A percentile compares a stretch with the other conserved stretches of the same genome.
Evolutionary conservation across 495 filamentous ascomycete species (phyloP).

Genomic region (Penicillium fimorum): DNA sequence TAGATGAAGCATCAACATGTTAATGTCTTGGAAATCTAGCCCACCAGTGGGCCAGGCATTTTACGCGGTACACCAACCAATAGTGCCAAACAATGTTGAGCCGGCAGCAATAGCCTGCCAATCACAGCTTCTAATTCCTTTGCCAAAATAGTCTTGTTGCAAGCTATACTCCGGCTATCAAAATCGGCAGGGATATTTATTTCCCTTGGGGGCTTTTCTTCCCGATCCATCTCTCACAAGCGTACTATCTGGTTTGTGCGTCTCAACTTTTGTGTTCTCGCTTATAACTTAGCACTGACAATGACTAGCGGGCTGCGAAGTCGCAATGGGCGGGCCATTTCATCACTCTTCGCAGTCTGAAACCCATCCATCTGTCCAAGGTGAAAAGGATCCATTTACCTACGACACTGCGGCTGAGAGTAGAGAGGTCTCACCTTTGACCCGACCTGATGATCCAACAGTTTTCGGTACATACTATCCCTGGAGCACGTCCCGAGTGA

Average conservation of each 20-base stretch:
- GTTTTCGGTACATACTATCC: not conserved
- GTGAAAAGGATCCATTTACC: not conserved
- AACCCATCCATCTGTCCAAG: not conserved
- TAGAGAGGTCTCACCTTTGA: not conserved
- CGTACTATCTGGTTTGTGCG: not conserved
- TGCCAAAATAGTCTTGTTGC: not conserved
- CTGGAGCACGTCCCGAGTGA: not conserved
- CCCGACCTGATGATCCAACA: not conserved
- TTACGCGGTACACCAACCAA: not conserved
- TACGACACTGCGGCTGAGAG: not conserved
- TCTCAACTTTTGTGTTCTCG: not conserved
- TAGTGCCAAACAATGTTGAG: not conserved
- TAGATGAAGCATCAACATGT: too few species aligned
- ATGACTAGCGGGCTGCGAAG: conserved; percentile 4
- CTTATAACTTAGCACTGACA: not conserved
- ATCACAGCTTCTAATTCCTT: not conserved
- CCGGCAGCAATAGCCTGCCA: not conserved
- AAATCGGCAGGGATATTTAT: not conserved
- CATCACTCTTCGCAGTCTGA: not conserved
- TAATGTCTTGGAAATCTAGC: not conserved
- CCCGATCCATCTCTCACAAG: not conserved
- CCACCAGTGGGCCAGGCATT: not conserved
- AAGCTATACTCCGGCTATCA: conserved; percentile 1
- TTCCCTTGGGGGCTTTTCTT: not conserved
- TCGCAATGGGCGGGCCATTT: conserved; percentile 1